Evolutionary conservation across 495 filamentous ascomycete genomes (phyloP).

Genomic region (Lepidopterella palustris): DNA sequence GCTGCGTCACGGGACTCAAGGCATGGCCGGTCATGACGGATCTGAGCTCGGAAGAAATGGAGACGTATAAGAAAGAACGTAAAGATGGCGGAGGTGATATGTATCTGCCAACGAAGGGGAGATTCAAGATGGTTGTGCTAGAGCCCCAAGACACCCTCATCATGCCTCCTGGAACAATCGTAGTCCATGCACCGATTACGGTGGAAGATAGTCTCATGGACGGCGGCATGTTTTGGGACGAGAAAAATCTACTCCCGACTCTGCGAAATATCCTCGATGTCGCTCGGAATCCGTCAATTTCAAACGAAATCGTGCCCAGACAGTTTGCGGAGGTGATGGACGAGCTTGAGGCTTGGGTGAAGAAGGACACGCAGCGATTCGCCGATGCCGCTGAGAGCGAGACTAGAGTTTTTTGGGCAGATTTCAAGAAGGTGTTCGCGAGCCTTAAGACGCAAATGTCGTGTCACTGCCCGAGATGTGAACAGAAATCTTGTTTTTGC

Average conservation of each 20-base stretch:
- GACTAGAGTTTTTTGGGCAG: not conserved
- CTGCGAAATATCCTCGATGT: not conserved
- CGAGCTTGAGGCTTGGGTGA: not conserved
- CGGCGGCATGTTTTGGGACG: slow-evolving; percentile 2
- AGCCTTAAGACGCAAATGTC: not conserved
- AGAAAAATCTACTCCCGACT: not conserved
- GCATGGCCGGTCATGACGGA: not conserved
- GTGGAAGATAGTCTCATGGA: not conserved
- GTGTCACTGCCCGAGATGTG: not conserved
- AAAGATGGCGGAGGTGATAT: no score
- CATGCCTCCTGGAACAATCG: not conserved
- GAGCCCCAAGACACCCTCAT: not conserved
- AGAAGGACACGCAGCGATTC: not conserved
- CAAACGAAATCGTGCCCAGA: not conserved
- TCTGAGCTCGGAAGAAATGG: not conserved
- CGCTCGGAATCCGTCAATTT: not conserved
- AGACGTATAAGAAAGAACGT: not conserved
- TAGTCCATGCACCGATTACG: not conserved
- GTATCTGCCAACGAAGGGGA: not conserved
- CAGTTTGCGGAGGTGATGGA: not conserved
- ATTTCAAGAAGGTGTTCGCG: not conserved
- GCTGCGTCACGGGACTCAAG: not conserved
- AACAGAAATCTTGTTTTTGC: not conserved
- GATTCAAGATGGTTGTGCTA: not conserved
- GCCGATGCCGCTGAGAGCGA: not conserved